phyloP scores from a whole-genome alignment of 2,329 filamentous ascomycete species.

The Exophiala calicioides region DNA sequence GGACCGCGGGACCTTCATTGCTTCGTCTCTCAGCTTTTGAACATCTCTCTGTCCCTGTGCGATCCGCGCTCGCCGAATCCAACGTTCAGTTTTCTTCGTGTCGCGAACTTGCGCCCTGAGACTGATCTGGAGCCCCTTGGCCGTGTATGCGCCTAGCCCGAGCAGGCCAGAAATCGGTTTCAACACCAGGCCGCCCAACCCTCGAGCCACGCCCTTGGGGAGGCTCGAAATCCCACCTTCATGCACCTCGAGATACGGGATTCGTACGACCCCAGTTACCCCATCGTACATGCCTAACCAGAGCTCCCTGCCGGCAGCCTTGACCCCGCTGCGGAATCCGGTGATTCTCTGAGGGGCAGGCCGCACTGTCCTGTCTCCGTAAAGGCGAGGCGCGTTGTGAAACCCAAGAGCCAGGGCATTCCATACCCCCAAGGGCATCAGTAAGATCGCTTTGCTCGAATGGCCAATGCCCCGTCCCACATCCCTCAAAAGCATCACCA shows the following conservation, averaged over 20 bases:
- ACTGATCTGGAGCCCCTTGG: conserved; percentile 48
- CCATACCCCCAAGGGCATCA: conserved; percentile 50
- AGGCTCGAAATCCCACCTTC: conserved; percentile 45
- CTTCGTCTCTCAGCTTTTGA: conserved; percentile 15
- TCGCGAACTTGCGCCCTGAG: conserved; percentile 38
- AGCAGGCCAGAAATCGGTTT: conserved; percentile 49
- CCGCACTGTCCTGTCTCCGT: conserved; percentile 53
- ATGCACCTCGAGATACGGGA: conserved; percentile 46
- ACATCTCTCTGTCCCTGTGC: conserved; percentile 27
- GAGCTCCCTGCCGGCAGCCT: conserved; percentile 49
- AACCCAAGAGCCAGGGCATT: conserved; percentile 55
- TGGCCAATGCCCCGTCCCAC: conserved; percentile 29
- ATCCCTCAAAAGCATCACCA: conserved; percentile 25
- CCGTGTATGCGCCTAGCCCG: conserved; percentile 44
- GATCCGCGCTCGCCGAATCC: conserved; percentile 36
- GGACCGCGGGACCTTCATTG: background rate
- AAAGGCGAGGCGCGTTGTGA: conserved; percentile 55
- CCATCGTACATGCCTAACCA: conserved; percentile 48
- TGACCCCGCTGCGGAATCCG: conserved; percentile 49
- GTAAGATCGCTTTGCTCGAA: conserved; percentile 25
- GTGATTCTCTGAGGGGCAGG: conserved; percentile 44
- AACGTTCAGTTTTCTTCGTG: conserved; percentile 41
- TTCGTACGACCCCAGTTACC: conserved; percentile 45
- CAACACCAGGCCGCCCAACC: conserved; percentile 48
- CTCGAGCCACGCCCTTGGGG: conserved; percentile 47